Evolutionary conservation across 345 rosid genomes (phyloP).

Genomic region (Rhodamnia rubescens): DNA sequence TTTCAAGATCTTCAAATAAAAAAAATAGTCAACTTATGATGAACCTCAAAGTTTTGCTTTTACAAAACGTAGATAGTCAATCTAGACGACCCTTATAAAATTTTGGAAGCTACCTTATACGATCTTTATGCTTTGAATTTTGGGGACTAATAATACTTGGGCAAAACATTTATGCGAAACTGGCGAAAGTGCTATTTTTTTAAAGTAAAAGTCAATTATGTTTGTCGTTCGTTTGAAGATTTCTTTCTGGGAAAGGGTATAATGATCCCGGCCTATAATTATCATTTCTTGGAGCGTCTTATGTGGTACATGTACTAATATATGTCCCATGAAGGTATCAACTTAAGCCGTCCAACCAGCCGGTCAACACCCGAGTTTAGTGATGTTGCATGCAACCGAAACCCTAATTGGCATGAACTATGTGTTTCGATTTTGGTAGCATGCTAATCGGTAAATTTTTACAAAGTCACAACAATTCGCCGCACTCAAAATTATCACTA

Average conservation of each 20-base stretch:
- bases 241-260: slow-evolving; percentile 1
- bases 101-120: neutral
- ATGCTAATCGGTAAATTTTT: neutral
- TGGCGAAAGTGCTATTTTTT: slow-evolving; percentile 25
- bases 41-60: neutral
- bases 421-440: neutral
- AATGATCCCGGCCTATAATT: neutral
- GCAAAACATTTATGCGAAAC: slow-evolving; percentile 33
- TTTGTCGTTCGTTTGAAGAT: neutral
- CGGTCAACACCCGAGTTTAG: neutral
- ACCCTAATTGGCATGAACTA: neutral
- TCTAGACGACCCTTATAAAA: neutral
- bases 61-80: neutral
- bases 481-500: neutral
- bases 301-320: neutral
- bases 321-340: slow-evolving; percentile 1
- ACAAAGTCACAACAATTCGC: neutral
- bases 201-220: slow-evolving; percentile 6
- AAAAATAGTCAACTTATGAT: neutral
- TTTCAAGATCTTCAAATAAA: neutral
- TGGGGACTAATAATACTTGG: slow-evolving; percentile 4
- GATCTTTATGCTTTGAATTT: neutral
- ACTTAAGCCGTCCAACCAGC: slow-evolving; percentile 1
- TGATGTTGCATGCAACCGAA: neutral
- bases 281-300: neutral